Conservation (phyloP, 1,284 basidiomycete species). For the Cutaneotrichosporon sp. region DNA sequence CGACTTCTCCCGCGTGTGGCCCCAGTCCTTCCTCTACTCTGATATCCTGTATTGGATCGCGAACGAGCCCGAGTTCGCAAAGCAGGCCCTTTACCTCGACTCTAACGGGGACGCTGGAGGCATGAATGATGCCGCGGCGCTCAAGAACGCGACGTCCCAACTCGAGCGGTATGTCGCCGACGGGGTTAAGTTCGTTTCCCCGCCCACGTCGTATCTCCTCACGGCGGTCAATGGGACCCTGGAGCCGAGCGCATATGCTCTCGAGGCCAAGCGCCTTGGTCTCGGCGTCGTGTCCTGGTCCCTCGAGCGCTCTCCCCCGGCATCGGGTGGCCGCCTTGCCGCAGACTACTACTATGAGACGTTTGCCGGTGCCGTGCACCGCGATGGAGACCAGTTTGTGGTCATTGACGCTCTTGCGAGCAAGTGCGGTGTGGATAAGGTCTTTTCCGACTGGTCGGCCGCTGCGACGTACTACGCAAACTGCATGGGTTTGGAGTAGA, state of each 20-base stretch:
- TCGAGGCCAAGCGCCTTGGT: conserved; percentile 13
- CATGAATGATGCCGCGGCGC: no score
- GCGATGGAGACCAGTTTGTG: conserved; percentile 16
- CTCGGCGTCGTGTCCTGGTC: conserved; percentile 20
- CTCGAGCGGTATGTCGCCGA: conserved; percentile 7
- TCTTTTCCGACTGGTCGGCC: conserved; percentile 22
- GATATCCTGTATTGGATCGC: conserved; percentile 21
- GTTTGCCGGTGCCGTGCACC: conserved; percentile 7
- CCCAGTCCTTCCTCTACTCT: conserved; percentile 18
- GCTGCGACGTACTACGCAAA: conserved; percentile 20
- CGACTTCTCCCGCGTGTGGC: conserved; percentile 13
- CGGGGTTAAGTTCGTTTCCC: conserved; percentile 17
- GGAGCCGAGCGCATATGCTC: conserved; percentile 17
- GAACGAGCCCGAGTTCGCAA: conserved; percentile 15
- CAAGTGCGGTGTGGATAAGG: conserved; percentile 15
- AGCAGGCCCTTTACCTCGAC: conserved; percentile 20
- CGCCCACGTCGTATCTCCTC: conserved; percentile 17
- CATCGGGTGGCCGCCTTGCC: neutral
- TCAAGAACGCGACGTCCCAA: conserved; percentile 5
- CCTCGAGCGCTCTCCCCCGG: conserved; percentile 17
- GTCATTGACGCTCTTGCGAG: conserved; percentile 17
- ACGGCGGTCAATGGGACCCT: conserved; percentile 9
- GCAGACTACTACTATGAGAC: conserved; percentile 16
- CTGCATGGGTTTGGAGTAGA: conserved; percentile 13
- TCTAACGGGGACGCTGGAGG: conserved; percentile 6